Evolutionary conservation across 306 rosid genomes (phyloP).

Genomic region (Inga oerstediana): DNA sequence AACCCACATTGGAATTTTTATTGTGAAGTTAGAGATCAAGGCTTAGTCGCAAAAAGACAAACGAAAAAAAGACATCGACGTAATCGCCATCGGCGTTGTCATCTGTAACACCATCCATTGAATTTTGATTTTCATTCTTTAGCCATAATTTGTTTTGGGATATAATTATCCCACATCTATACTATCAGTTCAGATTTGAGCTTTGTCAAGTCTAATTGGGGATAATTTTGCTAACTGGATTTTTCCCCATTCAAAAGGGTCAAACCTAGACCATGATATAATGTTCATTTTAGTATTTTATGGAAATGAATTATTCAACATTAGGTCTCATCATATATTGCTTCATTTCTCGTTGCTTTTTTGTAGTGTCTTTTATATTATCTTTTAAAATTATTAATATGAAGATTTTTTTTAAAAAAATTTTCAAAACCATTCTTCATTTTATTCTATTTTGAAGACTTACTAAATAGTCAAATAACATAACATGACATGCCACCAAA

Average conservation of each 20-base stretch:
- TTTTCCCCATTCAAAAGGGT: not conserved
- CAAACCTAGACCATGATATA: not conserved
- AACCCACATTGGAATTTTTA: constrained; percentile 65
- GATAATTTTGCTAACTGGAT: not conserved
- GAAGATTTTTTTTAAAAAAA: too few species aligned
- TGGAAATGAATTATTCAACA: not conserved
- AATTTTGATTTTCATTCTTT: not conserved
- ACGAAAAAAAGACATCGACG: not conserved
- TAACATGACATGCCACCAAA: too few species aligned
- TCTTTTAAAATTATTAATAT: too few species aligned
- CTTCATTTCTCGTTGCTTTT: not conserved
- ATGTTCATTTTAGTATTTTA: not conserved
- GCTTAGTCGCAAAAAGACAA: not conserved
- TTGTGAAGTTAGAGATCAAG: constrained; percentile 27
- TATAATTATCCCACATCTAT: not conserved
- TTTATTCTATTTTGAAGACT: not conserved
- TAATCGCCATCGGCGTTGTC: not conserved
- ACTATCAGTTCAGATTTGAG: not conserved
- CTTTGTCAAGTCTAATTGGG: not conserved
- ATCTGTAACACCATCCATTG: not conserved
- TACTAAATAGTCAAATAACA: not conserved
- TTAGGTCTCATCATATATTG: too few species aligned
- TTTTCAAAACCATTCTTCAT: too few species aligned
- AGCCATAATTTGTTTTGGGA: not conserved
- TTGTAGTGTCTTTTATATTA: not conserved